Conservation (phyloP, 352 stramenopile species). For the Pythium aphanidermatum region DNA sequence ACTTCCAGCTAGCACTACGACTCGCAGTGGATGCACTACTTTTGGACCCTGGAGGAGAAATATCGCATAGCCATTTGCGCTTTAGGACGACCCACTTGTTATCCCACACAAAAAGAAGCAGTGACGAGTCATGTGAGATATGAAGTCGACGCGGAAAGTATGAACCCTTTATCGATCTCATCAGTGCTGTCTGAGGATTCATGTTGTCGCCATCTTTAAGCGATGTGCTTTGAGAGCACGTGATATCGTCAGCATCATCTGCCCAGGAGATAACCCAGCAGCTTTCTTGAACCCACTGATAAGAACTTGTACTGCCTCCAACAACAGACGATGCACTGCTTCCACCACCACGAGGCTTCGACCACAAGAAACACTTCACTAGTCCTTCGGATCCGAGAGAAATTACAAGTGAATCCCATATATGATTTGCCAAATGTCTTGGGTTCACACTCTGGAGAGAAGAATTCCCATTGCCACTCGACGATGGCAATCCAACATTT, state of each 20-base stretch:
- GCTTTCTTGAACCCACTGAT: slow-evolving; percentile 69
- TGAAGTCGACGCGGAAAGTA: slow-evolving; percentile 63
- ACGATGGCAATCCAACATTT: too few species aligned
- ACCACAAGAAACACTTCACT: slow-evolving; percentile 78
- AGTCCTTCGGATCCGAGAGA: slow-evolving; percentile 71
- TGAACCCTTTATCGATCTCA: slow-evolving; percentile 75
- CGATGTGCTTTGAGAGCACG: slow-evolving; percentile 76
- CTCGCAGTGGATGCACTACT: neutral
- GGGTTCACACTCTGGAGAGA: too few species aligned
- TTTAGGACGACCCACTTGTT: slow-evolving; percentile 72
- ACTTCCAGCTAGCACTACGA: slow-evolving; percentile 18
- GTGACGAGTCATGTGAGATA: slow-evolving; percentile 48
- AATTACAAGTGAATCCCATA: slow-evolving; percentile 71
- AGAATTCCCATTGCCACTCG: too few species aligned
- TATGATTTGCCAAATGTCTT: slow-evolving; percentile 13
- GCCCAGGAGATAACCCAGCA: slow-evolving; percentile 85
- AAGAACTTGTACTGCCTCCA: slow-evolving; percentile 11
- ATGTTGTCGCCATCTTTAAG: slow-evolving; percentile 79
- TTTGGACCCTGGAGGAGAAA: slow-evolving; percentile 19
- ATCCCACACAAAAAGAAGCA: slow-evolving; percentile 74
- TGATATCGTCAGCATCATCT: slow-evolving; percentile 76
- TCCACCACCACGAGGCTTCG: slow-evolving; percentile 42
- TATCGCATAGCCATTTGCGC: slow-evolving; percentile 68
- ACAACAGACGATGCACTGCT: slow-evolving; percentile 14
- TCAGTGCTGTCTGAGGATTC: slow-evolving; percentile 71